Base-by-base conservation (phyloP, 331 rosid species). In the Saraca asoca region DNA sequence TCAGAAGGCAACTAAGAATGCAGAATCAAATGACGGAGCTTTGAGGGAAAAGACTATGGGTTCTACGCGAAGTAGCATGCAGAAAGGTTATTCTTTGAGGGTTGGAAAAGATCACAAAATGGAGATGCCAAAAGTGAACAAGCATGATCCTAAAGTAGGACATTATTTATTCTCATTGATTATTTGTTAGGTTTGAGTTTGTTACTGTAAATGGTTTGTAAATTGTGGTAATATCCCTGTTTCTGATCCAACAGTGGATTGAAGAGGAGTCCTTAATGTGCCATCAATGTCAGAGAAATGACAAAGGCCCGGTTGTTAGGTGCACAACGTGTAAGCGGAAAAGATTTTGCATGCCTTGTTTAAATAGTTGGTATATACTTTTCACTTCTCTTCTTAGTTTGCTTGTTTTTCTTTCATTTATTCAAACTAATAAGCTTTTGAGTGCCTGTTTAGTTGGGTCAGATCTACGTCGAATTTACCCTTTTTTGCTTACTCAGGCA, bases 241-340 rank as follows among this genome's bases (percentile, higher is more conserved):
- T 46, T 66, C 34, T 79, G n/a, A 16, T 58, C 71, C 16, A 15
- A 35, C 85, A 85, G 95, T 77, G 45, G 73, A 58, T 73, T n/a
- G 88, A 75, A 69, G 76, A 83, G 38, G 43, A n/a, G 12, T 79
- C 81, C 73, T 46, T 69, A 57, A 89, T 89, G 98, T 93, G 98
- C 72, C 98, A 89, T 75, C 98, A 93, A 68, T 89, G 98, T 48
- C 96, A 93, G 78, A 89, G 95, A 80, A 89, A 80, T 73, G 96
- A 93, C 44, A 93, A 90, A 69, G 95, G 90, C 42, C 37, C 55
- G 51, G 90, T 93, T 56, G 88, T 87, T 29, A 83, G 94, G 51
- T 87, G 97, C 64, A 56, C 8, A 8, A 0, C 0, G 0, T 93
- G 98, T 53, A 79, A 49, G 35, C 71, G 74, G 66, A 93, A 84